Conservation (phyloP, 2,329 filamentous ascomycete species). For the Furcasterigmium sp. region DNA sequence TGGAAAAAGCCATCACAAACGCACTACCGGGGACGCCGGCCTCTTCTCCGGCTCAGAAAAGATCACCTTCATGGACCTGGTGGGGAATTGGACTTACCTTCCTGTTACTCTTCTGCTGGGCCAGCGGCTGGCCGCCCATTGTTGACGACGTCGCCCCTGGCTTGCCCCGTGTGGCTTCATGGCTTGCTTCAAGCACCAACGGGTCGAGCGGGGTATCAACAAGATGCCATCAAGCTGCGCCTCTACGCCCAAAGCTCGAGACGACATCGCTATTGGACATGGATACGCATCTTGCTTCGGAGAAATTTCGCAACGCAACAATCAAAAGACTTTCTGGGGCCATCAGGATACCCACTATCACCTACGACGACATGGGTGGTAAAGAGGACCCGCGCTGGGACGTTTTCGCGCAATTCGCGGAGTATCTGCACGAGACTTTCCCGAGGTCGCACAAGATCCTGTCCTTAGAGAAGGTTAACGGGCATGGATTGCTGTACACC, state of each 20-base stretch:
- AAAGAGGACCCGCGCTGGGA: slow-evolving; percentile 55
- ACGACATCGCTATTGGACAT: slow-evolving; percentile 21
- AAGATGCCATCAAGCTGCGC: slow-evolving; percentile 26
- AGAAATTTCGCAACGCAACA: slow-evolving; percentile 25
- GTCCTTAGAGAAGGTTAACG: slow-evolving; percentile 50
- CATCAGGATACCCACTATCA: slow-evolving; percentile 49
- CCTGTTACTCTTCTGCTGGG: neutral
- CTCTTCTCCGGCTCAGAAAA: neutral
- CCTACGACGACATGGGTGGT: slow-evolving; percentile 51
- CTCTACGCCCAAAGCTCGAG: slow-evolving; percentile 21
- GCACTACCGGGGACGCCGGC: neutral
- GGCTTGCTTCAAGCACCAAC: neutral
- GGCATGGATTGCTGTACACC: slow-evolving; percentile 53
- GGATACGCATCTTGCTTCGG: slow-evolving; percentile 23
- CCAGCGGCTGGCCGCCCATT: neutral
- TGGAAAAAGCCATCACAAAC: neutral
- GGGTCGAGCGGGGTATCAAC: neutral
- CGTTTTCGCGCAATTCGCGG: slow-evolving; percentile 48
- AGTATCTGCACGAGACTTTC: slow-evolving; percentile 43
- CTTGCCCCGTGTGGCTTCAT: neutral
- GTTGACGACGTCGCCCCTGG: neutral
- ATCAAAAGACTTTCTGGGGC: slow-evolving; percentile 32
- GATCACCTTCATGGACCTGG: neutral
- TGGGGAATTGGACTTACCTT: neutral
- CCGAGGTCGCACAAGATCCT: slow-evolving; percentile 43